Percentiles rank a stretch among this genome's conserved stretches.
phyloP scores from a whole-genome alignment of 192 early-diverging fungal genomes.

The Rhizoclosmatium globosum region DNA sequence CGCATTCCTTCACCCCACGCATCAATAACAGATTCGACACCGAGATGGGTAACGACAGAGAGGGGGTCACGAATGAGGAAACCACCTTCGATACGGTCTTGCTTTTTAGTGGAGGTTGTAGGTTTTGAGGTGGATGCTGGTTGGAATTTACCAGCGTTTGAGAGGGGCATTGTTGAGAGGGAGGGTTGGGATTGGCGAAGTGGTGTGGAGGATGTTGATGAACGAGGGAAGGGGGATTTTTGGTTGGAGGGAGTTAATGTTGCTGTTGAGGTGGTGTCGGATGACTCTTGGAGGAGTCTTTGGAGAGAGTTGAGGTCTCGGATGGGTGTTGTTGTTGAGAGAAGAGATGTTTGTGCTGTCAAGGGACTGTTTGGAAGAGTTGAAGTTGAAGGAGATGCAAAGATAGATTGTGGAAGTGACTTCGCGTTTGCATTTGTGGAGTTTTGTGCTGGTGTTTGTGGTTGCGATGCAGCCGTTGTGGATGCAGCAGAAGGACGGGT shows the following conservation, averaged over 20 bases:
- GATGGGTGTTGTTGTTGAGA: slow-evolving; percentile 10
- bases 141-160: slow-evolving; percentile 4
- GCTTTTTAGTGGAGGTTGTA: neutral
- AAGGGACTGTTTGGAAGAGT: too few relatives aligned
- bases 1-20: slow-evolving; percentile 21
- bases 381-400: too few relatives aligned
- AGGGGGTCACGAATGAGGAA: slow-evolving; percentile 25
- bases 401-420: too few relatives aligned
- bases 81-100: slow-evolving; percentile 32
- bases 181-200: neutral
- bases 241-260: neutral
- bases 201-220: neutral
- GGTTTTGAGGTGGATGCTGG: slow-evolving; percentile 1
- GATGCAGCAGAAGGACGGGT: neutral
- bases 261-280: neutral
- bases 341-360: neutral
- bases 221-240: neutral
- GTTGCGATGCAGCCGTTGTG: neutral
- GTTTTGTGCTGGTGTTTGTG: neutral
- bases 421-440: too few relatives aligned
- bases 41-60: neutral
- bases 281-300: neutral
- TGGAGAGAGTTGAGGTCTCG: neutral
- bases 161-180: slow-evolving; percentile 6
- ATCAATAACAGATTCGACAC: neutral